phyloP scores from a whole-genome alignment of 2,329 filamentous ascomycete species.

The Dactylella cylindrospora region DNA sequence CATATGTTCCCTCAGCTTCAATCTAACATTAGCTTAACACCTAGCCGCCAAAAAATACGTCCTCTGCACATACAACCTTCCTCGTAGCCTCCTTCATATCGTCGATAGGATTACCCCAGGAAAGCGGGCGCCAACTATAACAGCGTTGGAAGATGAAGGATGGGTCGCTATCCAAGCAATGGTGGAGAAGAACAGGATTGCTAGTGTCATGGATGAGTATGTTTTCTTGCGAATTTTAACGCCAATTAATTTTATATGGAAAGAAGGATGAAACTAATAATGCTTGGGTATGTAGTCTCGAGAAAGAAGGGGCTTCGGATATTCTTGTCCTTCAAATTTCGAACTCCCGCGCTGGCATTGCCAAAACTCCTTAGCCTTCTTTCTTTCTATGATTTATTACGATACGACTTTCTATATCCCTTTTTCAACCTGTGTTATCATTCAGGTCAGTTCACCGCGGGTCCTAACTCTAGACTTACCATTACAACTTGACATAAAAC shows the following conservation, averaged over 20 bases:
- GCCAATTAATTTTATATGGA: not conserved
- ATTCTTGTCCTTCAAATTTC: conserved; percentile 83
- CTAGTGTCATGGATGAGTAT: conserved; percentile 77
- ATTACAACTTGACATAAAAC: no score
- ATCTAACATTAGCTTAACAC: not conserved
- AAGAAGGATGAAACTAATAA: not conserved
- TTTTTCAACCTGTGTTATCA: not conserved
- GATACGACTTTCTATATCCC: no score
- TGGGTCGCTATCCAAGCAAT: conserved; percentile 96
- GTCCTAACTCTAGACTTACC: not conserved
- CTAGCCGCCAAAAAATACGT: conserved; percentile 84
- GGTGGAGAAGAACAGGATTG: conserved; percentile 85
- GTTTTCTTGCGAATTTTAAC: not conserved
- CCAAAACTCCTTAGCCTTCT: conserved; percentile 4
- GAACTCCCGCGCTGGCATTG: conserved; percentile 63
- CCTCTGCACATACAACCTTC: conserved; percentile 93
- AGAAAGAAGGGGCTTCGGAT: conserved; percentile 72
- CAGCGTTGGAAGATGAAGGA: conserved; percentile 78
- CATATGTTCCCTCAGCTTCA: conserved; percentile 24
- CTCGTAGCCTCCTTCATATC: conserved; percentile 65
- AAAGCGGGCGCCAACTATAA: conserved; percentile 89
- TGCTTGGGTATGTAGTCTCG: conserved; percentile 42
- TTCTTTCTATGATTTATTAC: not conserved
- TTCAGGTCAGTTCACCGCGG: not conserved
- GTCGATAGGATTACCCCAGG: conserved; percentile 83